These are phyloP conservation scores for Rhodosporidiobolus sp. DNA, from an alignment of 768 basidiomycete genomes.

Conservation along the genomic window DNA sequence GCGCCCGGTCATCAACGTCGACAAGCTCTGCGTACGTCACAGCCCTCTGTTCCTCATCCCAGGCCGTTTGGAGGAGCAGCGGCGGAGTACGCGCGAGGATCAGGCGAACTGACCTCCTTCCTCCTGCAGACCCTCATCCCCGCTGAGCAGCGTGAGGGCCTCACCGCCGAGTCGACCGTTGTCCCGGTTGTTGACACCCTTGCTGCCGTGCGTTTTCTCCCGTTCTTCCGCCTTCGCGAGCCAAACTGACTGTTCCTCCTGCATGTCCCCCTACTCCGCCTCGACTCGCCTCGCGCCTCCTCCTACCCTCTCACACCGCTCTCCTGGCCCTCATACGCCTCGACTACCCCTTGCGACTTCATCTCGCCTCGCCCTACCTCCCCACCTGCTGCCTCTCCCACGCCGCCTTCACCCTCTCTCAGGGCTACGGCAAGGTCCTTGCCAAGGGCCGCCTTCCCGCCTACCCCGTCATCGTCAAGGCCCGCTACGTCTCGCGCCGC, in stretches of 20 bases:
- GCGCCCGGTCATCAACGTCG: constrained; percentile 97
- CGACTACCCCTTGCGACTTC: background rate
- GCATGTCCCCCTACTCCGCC: background rate
- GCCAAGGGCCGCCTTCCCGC: constrained; percentile 86
- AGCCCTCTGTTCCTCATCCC: background rate
- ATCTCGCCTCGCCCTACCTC: background rate
- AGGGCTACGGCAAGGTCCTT: constrained; percentile 88
- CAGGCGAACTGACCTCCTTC: background rate
- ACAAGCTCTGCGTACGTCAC: constrained; percentile 62
- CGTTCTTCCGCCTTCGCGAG: background rate
- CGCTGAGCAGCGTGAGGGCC: constrained; percentile 70
- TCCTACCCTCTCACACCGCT: background rate
- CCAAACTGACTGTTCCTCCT: background rate
- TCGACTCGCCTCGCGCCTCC: background rate
- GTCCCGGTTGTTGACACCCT: constrained; percentile 90
- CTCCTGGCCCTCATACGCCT: background rate
- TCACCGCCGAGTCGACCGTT: constrained; percentile 69
- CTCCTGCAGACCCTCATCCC: constrained; percentile 75
- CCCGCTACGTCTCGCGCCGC: constrained; percentile 56
- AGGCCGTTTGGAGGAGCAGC: no score
- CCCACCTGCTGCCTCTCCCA: background rate
- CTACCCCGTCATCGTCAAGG: constrained; percentile 96
- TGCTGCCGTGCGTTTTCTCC: constrained; percentile 47
- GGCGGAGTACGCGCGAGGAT: no score
- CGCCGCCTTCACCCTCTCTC: constrained; percentile 50